Base-by-base conservation (phyloP, 176 grass and related monocot genomes). In the Stipa capillata region DNA sequence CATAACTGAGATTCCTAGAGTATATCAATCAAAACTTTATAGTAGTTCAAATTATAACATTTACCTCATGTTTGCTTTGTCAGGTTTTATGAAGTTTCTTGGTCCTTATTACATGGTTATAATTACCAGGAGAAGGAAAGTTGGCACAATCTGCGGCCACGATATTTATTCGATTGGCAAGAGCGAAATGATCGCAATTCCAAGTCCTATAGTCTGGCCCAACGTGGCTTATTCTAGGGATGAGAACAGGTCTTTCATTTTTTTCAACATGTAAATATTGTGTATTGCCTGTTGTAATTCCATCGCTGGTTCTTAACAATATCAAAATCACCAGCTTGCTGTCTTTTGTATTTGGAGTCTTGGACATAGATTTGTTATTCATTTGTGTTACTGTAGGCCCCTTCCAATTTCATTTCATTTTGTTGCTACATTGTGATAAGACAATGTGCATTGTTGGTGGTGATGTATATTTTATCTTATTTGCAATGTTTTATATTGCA, bases 221-320 rank as follows among this genome's bases (percentile, higher is more conserved):
- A 87, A 89, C 77, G 83, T 95, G 92, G 90, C 88, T 71, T 91
- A 93, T 91, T 99, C 90, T 91, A 99, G 94, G 86, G 97, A 99
- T 93, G 97, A 99, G 85, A 99, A 99, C 92, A 99, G n/a, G 97
- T 99, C 90, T 85, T 99, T 85, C 84, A 56, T 90, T 89, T 80
- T n/a, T 88, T 91, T 90, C 72, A 82, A 70, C 69, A 73, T 87
- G 88, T 89, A 89, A 91, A 95, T 87, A 83, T 76, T 80, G 58
- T 89, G 88, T 80, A 78, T 72, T 85, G 67, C 67, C 80, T 79
- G 68, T 78, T 98, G 87, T 89, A 86, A 87, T 81, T 94, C 28
- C 67, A 91, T 79, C 47, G 51, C 37, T 83, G 84, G 47, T 62
- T 64, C 39, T 60, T 83, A 78, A 71, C 73, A 92, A 44, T 88